Base-by-base conservation (phyloP, 768 basidiomycete genomes). In the Wakefieldia striispora region DNA sequence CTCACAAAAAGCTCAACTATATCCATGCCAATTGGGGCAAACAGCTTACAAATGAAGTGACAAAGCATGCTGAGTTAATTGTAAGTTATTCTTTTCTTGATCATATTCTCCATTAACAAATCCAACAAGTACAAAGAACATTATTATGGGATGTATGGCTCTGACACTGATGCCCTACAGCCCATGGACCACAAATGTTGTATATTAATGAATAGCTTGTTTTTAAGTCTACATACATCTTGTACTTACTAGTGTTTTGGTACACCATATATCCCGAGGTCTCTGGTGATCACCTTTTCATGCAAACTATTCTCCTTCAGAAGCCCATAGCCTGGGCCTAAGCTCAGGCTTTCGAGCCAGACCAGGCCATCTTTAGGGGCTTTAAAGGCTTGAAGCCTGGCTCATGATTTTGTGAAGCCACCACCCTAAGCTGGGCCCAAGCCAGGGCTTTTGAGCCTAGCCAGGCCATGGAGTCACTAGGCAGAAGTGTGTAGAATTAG, bases 91-190 rank as follows among this genome's bases (percentile, higher is more conserved):
- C 33, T 31, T 20, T 31, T 49, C 27, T 49, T 8, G 19, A 21
- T 41, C 9, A 17, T 26, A 4, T n/a, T n/a, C 21, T 26, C 20
- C 5, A 10, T 5, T 49, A 49, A 43, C 2, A 8, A 50, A 34
- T 45, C 49, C 16, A n/a, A 34, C 21, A 51, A n/a, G 50, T 51
- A 51, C 39, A 47, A 51, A 20, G 40, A 46, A 46, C 16, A 1
- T 11, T 51, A 46, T 19, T 51, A 47, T 6, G 8, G 0, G 1
- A 51, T 51, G 44, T 47, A 51, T 14, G 0, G 8, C n/a, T 40
- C 33, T 23, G 21, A 49, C 26, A 23, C 36, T 17, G 11, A 47
- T 11, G 33, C 8, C 12, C 47, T 23, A 26, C 47, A 40, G 12
- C 21, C 21, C 5, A 42, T 2, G 4, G 7, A 21, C 27, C 19